phyloP scores from a whole-genome alignment of 176 grass and related monocot genomes.

The Zizania latifolia region DNA sequence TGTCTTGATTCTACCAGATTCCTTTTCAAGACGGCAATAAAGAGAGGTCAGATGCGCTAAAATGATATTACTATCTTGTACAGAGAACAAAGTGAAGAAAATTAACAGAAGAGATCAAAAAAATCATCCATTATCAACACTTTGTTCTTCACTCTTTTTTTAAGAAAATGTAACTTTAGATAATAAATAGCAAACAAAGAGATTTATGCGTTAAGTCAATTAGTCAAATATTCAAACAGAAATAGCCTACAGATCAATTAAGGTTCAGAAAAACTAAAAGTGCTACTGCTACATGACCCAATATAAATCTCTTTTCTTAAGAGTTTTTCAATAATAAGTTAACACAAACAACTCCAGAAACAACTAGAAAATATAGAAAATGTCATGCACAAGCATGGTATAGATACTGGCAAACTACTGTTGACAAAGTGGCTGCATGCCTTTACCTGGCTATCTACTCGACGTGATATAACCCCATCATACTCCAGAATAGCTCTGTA shows the following conservation, averaged over 20 bases:
- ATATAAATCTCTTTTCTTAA: conserved; percentile 1
- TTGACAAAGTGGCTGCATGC: not conserved
- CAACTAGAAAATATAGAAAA: conserved; percentile 4
- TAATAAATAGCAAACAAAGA: conserved; percentile 21
- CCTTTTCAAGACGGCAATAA: conserved; percentile 31
- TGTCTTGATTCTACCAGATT: conserved; percentile 63
- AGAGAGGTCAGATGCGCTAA: not conserved
- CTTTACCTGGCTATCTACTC: conserved; percentile 60
- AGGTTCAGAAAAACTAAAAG: conserved; percentile 9
- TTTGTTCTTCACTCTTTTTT: not conserved
- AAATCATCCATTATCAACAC: not conserved
- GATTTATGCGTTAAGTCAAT: not conserved
- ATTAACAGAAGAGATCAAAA: not conserved
- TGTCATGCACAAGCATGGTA: not conserved
- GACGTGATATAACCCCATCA: conserved; percentile 59
- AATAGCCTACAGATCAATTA: not conserved
- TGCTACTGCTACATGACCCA: not conserved
- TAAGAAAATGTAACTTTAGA: not conserved
- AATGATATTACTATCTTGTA: not conserved
- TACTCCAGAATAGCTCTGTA: conserved; percentile 79
- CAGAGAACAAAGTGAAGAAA: not conserved
- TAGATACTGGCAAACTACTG: not conserved
- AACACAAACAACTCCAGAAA: not conserved
- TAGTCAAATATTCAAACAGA: not conserved
- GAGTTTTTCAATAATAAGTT: not conserved